Conservation (phyloP, 192 early-diverging fungal species). For the Dissophora globulifera region DNA sequence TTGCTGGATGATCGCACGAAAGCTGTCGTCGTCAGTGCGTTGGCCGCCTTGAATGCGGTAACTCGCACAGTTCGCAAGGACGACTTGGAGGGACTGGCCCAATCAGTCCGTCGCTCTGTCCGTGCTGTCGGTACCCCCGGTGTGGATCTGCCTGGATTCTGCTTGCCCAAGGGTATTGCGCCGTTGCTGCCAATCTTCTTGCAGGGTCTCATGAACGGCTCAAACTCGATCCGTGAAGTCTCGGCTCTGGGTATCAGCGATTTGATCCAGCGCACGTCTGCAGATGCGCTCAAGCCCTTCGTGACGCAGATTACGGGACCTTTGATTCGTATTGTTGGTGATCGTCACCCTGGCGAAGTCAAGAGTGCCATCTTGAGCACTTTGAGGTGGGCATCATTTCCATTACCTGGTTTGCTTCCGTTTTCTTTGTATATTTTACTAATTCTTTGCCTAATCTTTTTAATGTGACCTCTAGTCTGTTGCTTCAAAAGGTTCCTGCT, state of each 20-base stretch:
- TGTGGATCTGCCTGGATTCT: conserved; percentile 82
- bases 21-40: conserved; percentile 75
- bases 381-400: conserved; percentile 73
- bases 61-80: conserved; percentile 89
- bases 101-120: conserved; percentile 74
- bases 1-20: conserved; percentile 69
- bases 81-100: conserved; percentile 84
- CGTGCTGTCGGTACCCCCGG: conserved; percentile 63
- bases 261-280: conserved; percentile 74
- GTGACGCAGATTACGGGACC: conserved; percentile 97
- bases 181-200: conserved; percentile 93
- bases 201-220: conserved; percentile 92
- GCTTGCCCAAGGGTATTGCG: conserved; percentile 91
- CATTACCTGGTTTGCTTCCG: no score
- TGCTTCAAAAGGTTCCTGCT: conserved; percentile 86
- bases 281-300: conserved; percentile 83
- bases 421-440: background rate
- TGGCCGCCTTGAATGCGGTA: conserved; percentile 84
- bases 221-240: conserved; percentile 84
- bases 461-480: no score
- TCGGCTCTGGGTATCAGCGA: conserved; percentile 88
- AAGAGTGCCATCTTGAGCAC: conserved; percentile 94
- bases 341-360: conserved; percentile 89
- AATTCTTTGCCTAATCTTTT: no score
- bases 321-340: conserved; percentile 97